These are phyloP conservation scores for Salvia hispanica DNA, from an alignment of 257 asterid genomes.

Conservation along the genomic window DNA sequence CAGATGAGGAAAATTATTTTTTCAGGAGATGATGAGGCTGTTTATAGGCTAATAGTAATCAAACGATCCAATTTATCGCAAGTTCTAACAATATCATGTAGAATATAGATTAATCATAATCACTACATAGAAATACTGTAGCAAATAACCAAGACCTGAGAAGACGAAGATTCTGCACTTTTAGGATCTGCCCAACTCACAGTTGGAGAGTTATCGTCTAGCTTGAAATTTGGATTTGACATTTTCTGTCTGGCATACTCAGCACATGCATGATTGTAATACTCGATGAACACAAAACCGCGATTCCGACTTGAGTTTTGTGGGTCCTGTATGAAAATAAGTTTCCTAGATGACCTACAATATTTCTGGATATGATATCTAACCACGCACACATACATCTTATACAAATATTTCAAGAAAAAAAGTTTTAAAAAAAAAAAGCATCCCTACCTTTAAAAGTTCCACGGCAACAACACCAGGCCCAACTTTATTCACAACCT, in stretches of 20 bases:
- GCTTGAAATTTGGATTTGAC: conserved; percentile 80
- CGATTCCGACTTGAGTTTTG: conserved; percentile 84
- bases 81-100: background rate
- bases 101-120: no score
- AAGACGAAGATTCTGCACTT: conserved; percentile 76
- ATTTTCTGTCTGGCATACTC: conserved; percentile 89
- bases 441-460: conserved; percentile 65
- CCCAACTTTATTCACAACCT: conserved; percentile 69
- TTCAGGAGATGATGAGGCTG: background rate
- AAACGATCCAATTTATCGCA: conserved; percentile 6
- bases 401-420: background rate
- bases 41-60: conserved; percentile 9
- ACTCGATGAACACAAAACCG: conserved; percentile 88
- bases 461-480: conserved; percentile 87
- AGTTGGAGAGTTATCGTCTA: conserved; percentile 89
- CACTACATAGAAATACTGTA: conserved; percentile 3
- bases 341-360: conserved; percentile 14
- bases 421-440: background rate
- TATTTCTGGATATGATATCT: background rate
- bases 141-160: conserved; percentile 59
- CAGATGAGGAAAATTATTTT: background rate
- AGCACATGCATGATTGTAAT: conserved; percentile 96
- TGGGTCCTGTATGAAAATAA: conserved; percentile 64
- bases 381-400: background rate
- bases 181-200: conserved; percentile 99